Percentiles rank a stretch among this genome's conserved stretches.
phyloP scores from a whole-genome alignment of 2,329 filamentous ascomycete genomes.

The Pseudodiploospora longispora region DNA sequence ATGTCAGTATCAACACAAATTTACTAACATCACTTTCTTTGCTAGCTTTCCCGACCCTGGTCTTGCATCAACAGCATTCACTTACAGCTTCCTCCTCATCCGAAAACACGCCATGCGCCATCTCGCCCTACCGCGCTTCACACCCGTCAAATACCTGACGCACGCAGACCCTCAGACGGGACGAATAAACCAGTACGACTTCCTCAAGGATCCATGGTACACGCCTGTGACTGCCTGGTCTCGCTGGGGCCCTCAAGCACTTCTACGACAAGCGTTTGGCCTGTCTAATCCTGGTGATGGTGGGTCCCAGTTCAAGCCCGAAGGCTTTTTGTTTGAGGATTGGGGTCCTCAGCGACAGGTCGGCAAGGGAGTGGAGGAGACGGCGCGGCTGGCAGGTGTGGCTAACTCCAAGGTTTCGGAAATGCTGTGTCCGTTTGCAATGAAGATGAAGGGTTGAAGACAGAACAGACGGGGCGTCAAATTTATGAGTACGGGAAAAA shows the following conservation, averaged over 20 bases:
- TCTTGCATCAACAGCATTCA: conserved; percentile 25
- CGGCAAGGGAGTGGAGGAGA: conserved; percentile 43
- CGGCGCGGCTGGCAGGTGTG: conserved; percentile 16
- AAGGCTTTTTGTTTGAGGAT: conserved; percentile 49
- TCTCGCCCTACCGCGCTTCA: conserved; percentile 50
- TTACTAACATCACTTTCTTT: no score
- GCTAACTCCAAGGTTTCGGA: conserved; percentile 21
- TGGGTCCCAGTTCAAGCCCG: conserved; percentile 29
- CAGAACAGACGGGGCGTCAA: no score
- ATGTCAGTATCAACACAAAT: no score
- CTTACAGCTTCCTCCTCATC: conserved; percentile 38
- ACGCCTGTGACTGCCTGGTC: conserved; percentile 50
- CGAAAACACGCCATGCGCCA: conserved; percentile 51
- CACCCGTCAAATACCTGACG: conserved; percentile 30
- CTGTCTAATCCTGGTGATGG: conserved; percentile 38
- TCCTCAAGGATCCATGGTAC: conserved; percentile 59
- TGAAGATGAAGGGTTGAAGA: conserved; percentile 1
- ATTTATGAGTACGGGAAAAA: no score
- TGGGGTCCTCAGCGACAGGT: conserved; percentile 52
- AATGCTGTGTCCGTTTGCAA: conserved; percentile 36
- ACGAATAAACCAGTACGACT: conserved; percentile 40
- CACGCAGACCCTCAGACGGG: conserved; percentile 45
- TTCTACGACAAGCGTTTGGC: conserved; percentile 35
- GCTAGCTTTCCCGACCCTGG: conserved; percentile 36
- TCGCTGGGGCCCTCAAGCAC: conserved; percentile 52